Evolutionary conservation across 2,329 filamentous ascomycete genomes (phyloP).

Genomic region (Penicillium janthinellum): DNA sequence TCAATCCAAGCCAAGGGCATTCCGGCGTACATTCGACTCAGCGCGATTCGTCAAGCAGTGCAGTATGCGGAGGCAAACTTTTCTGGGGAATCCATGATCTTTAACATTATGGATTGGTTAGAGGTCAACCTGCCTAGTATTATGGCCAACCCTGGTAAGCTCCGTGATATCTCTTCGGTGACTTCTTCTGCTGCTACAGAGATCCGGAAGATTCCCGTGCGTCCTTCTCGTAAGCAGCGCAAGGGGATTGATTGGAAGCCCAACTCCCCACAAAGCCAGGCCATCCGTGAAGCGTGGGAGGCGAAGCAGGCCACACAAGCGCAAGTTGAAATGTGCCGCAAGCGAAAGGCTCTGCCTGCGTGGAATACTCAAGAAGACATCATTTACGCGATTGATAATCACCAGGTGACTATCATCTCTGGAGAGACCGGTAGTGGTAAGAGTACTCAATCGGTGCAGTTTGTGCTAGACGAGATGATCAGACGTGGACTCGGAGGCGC

Average conservation of each 20-base stretch:
- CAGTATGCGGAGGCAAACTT: conserved; percentile 70
- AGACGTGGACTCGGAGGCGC: conserved; percentile 70
- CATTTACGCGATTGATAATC: conserved; percentile 69
- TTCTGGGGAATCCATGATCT: conserved; percentile 85
- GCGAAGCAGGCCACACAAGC: conserved; percentile 64
- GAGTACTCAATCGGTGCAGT: conserved; percentile 95
- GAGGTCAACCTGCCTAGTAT: conserved; percentile 82
- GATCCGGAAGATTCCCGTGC: conserved; percentile 29
- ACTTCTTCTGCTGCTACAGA: conserved; percentile 53
- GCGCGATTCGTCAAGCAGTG: conserved; percentile 76
- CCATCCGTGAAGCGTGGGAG: conserved; percentile 66
- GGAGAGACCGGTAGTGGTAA: conserved; percentile 97
- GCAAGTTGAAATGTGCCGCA: conserved; percentile 73
- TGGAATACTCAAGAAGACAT: conserved; percentile 82
- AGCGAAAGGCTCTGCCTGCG: conserved; percentile 76
- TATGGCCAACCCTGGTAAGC: conserved; percentile 77
- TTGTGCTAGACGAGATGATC: conserved; percentile 90
- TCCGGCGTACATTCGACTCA: conserved; percentile 91
- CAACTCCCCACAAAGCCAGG: conserved; percentile 60
- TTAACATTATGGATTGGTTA: conserved; percentile 86
- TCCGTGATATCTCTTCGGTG: conserved; percentile 81
- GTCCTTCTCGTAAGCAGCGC: conserved; percentile 47
- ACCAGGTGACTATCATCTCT: conserved; percentile 94
- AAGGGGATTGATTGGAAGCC: conserved; percentile 66
- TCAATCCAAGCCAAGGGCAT: conserved; percentile 68